These are phyloP conservation scores for Leptographium flavum DNA, from an alignment of 2,329 filamentous ascomycete genomes.

Conservation along the genomic window DNA sequence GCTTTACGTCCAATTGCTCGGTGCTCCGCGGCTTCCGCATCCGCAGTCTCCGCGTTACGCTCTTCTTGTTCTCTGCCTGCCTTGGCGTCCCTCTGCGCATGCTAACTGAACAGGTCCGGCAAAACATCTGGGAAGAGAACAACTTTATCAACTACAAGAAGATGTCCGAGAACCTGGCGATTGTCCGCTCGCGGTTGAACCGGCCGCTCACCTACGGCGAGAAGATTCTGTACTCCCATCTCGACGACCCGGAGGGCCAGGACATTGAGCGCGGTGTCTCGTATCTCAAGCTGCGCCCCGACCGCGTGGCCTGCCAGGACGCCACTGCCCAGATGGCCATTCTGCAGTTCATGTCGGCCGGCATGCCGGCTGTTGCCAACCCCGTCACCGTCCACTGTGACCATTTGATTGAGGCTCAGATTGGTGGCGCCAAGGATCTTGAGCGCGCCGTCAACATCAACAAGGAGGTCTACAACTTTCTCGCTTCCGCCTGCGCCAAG, in stretches of 20 bases:
- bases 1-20: neutral
- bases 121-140: slow-evolving; percentile 91
- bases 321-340: slow-evolving; percentile 99
- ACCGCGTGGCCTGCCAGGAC: slow-evolving; percentile 98
- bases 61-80: too few species aligned
- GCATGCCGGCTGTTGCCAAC: slow-evolving; percentile 89
- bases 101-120: slow-evolving; percentile 47
- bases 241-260: slow-evolving; percentile 92
- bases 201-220: slow-evolving; percentile 88
- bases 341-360: slow-evolving; percentile 98
- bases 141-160: slow-evolving; percentile 99
- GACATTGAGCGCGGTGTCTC: slow-evolving; percentile 92
- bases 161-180: slow-evolving; percentile 92
- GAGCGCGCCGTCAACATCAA: slow-evolving; percentile 83
- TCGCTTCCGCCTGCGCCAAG: slow-evolving; percentile 86
- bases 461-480: slow-evolving; percentile 98
- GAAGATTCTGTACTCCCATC: slow-evolving; percentile 98
- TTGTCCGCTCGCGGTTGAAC: slow-evolving; percentile 83
- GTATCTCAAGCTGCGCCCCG: slow-evolving; percentile 91
- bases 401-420: slow-evolving; percentile 95
- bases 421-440: slow-evolving; percentile 88
- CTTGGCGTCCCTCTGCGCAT: neutral
- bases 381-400: slow-evolving; percentile 96
- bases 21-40: too few species aligned
- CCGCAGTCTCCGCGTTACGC: too few species aligned